Evolutionary conservation across 2,329 filamentous ascomycete genomes (phyloP), one percentile per base, ranked within the genome.

Genomic region (Ophiosphaerella herpotricha): DNA sequence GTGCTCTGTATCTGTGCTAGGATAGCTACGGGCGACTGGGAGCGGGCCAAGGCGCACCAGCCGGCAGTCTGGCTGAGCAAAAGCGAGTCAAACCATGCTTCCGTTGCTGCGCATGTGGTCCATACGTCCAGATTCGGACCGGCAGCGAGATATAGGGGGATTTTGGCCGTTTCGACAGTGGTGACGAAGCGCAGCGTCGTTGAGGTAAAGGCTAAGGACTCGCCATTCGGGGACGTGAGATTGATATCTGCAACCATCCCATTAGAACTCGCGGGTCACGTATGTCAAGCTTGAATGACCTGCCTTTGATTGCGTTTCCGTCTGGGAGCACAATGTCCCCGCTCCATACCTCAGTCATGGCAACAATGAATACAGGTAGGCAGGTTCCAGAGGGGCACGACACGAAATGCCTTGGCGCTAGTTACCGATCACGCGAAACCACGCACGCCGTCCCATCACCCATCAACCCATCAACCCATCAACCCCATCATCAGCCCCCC

Each of bases 1-100:
- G 41, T 31, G 7, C 43, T 42, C 4, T 63, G 46, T 0, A 75
- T 68, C 40, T 71, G 63, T 2, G 64, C 71, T 5, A 78, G 56
- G 9, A 78, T 62, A 1, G 75, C 75, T 32, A 76, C 51, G 6
- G 72, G 69, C 2, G 75, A 75, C 39, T 78, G 74, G 2, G 67
- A 59, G 9, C 60, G 60, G 9, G 66, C 64, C 31, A 58, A 57
- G 3, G 64, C 54, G 74, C 75, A 78, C 75, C 75, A 77, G 31
- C 57, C 52, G 16, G 43, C 43, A 12, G 50, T 54, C 46, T 59
- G 61, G 45, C 60, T 62, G 23, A 72, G 48, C 23, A 78, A 54
- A 13, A 70, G 47, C 5, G 69, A 64, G 46, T 70, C 61, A 50
- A 79, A 77, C 75, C 75, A 78, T 39, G 56, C 48, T 52, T 75